These are phyloP conservation scores for Rubia yunnanensis DNA, from an alignment of 257 asterid genomes.

Conservation along the genomic window DNA sequence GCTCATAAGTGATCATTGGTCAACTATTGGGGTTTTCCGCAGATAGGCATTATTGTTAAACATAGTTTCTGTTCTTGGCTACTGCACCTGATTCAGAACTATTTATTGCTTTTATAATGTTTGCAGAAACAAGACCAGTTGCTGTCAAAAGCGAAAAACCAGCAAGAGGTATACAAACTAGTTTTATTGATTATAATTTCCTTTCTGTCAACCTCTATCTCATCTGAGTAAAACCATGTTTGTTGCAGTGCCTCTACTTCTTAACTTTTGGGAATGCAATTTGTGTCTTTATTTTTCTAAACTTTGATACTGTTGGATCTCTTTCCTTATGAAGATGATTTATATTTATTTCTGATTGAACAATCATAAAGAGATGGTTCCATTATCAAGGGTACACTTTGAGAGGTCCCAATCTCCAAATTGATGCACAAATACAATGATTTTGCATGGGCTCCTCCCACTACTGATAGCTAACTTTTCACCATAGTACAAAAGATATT, in stretches of 20 bases:
- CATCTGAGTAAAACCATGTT: not conserved
- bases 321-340: not conserved
- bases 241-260: not conserved
- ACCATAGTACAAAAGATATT: no score
- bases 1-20: not conserved
- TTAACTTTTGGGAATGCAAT: not conserved
- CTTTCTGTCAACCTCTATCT: not conserved
- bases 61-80: not conserved
- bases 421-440: no score
- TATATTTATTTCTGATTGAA: not conserved
- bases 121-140: conserved; percentile 65
- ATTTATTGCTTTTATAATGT: not conserved
- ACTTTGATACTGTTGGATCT: not conserved
- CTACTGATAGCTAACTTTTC: no score
- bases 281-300: not conserved
- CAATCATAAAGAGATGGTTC: no score
- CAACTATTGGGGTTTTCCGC: not conserved
- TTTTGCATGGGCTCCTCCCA: no score
- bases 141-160: conserved; percentile 57
- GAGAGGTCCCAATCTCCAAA: no score
- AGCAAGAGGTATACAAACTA: conserved; percentile 55
- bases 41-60: not conserved
- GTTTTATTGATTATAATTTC: not conserved
- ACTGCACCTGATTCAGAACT: conserved; percentile 3
- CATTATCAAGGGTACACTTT: no score